Base-by-base conservation (phyloP, 768 basidiomycete genomes). In the Naganishia onofrii region DNA sequence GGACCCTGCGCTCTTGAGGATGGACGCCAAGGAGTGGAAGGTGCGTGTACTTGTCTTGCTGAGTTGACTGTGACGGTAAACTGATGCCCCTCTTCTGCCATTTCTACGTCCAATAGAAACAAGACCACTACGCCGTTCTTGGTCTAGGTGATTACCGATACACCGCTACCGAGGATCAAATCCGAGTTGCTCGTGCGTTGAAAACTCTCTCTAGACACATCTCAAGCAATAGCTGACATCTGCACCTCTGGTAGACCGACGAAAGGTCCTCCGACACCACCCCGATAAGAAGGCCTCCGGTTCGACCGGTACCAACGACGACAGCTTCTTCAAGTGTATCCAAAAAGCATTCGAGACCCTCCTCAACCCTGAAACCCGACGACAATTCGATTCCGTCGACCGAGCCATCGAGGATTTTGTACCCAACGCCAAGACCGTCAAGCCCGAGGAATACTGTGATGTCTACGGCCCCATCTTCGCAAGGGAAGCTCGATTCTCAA, bases 1-100 rank as follows among this genome's bases (percentile, higher is more conserved):
- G 83, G 81, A 85, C 23, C 83, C 85, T 3, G 88, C 88, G 28
- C 75, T 93, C 57, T 80, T 93, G 48, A 79, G 83, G 54, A 83
- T 88, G n/a, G 95, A 99, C 83, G 91, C 95, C 7, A 97, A 97
- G 82, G 93, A 95, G 78, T 98, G 96, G 95, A 99, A 98, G 87
- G 91, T 90, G 72, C 51, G 83, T 76, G 21, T 28, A 2, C 44
- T 7, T 70, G 71, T 52, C 52, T 29, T 13, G 26, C 34, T 48
- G 53, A 17, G 26, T 34, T 29, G 68, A 19, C 53, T 34, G 28
- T 26, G 8, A 48, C 23, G 51, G 51, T 65, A 26, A 28, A 15
- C 34, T 21, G 10, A 28, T 46, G n/a, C 34, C 17, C 34, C 55
- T 23, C 21, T n/a, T 57, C 38, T 26, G 26, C 10, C 52, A 54